Evolutionary conservation across 352 stramenopile species (phyloP), one percentile per base, ranked within the genome.

Genomic region (Globisporangium echinulatum): DNA sequence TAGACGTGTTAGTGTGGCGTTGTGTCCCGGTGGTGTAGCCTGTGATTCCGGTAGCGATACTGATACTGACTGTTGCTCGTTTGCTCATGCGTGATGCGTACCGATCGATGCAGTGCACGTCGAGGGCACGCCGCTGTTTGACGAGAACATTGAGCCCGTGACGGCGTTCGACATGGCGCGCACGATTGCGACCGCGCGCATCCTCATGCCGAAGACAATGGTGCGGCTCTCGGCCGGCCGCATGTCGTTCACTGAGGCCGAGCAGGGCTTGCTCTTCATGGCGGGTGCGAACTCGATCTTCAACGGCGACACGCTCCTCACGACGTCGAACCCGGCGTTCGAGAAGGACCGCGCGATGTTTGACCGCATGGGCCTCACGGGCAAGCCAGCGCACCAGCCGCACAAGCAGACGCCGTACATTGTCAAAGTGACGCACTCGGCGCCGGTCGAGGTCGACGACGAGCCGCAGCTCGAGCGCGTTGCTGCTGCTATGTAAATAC

Each of bases 211-310:
- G 10, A 96, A 96, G 64, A 98, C 94, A 40, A 98, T 99, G 95
- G 96, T 99, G 49, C 93, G 96, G 33, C 77, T 99, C 37, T 98
- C 90, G 17, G 96, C 96, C 17, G 96, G 96, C n/a, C 88, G 96
- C 63, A 88, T 99, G 66, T 97, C 91, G 49, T 99, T 99, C 72
- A 94, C 87, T 56, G 85, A 98, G 64, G 93, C 93, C 5, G 96
- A 98, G 69, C 96, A 99, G 72, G 97, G 82, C 7, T 72, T 98
- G 56, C 97, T 98, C 77, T 99, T 99, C 79, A 95, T 98, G 77
- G 95, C 95, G 6, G 96, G 96, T 17, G 96, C 96, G 58, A 99
- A 99, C 84, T 98, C 92, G 59, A 98, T 99, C 74, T 99, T 99
- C 70, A 98, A 98, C 74, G 96, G 96, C 39, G 96, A 99, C 77